A percentile compares a stretch with the other conserved stretches of the same genome.
phyloP scores from a whole-genome alignment of 768 basidiomycete genomes.

The Lactifluus volemus region DNA sequence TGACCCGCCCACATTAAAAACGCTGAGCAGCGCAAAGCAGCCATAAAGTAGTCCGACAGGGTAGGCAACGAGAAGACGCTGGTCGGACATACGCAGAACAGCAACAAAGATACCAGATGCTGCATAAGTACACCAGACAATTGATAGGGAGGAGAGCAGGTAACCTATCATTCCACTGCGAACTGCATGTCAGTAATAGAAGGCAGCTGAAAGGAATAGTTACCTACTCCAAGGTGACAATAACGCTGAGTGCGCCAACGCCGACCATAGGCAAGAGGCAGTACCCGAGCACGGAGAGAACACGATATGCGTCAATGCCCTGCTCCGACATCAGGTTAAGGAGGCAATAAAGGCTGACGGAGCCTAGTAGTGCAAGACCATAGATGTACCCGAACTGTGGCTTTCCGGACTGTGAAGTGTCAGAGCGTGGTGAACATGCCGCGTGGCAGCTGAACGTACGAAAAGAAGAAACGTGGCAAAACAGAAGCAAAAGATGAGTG shows the following conservation, averaged over 20 bases:
- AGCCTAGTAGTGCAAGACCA: slow-evolving; percentile 93
- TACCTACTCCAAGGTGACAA: slow-evolving; percentile 80
- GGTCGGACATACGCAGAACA: slow-evolving; percentile 91
- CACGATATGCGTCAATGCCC: slow-evolving; percentile 92
- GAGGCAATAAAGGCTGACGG: slow-evolving; percentile 83
- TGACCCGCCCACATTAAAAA: slow-evolving; percentile 56
- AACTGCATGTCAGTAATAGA: slow-evolving; percentile 9
- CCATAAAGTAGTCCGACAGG: slow-evolving; percentile 91
- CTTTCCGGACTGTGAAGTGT: slow-evolving; percentile 73
- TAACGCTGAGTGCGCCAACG: slow-evolving; percentile 80
- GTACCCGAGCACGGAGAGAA: slow-evolving; percentile 92
- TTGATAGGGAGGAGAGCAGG: slow-evolving; percentile 68
- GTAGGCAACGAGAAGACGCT: slow-evolving; percentile 91
- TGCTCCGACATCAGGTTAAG: slow-evolving; percentile 95
- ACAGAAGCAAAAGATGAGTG: slow-evolving; percentile 89
- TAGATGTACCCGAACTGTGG: slow-evolving; percentile 99
- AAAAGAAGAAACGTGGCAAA: slow-evolving; percentile 90
- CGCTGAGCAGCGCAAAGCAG: slow-evolving; percentile 87
- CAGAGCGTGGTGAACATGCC: not conserved
- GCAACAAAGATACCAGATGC: slow-evolving; percentile 95
- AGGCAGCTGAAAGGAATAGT: slow-evolving; percentile 1
- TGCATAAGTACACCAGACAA: slow-evolving; percentile 95
- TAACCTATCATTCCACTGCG: slow-evolving; percentile 77
- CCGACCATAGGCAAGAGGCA: slow-evolving; percentile 96
- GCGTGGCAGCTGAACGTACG: slow-evolving; percentile 41